Evolutionary conservation across 2,329 filamentous ascomycete genomes (phyloP).

Genomic region (Cladosporium sp.): DNA sequence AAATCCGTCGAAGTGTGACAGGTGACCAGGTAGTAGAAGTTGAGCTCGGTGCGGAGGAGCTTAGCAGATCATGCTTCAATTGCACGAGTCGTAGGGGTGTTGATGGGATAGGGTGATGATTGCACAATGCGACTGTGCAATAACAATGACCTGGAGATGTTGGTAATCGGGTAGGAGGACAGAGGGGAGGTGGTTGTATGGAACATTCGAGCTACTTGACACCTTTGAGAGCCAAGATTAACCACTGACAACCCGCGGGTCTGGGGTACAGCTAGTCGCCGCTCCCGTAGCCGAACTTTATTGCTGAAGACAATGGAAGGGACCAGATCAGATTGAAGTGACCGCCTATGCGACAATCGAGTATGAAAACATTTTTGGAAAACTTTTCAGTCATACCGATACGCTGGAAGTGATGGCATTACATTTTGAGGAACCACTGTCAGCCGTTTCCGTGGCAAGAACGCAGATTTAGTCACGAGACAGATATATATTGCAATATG

Average conservation of each 20-base stretch:
- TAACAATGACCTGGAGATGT: background rate
- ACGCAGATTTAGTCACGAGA: no score
- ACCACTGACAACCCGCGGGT: background rate
- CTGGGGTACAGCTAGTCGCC: conserved; percentile 2
- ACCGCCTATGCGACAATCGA: no score
- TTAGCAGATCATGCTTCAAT: conserved; percentile 10
- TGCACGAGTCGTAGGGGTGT: background rate
- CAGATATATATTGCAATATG: no score
- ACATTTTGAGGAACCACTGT: no score
- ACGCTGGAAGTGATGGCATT: no score
- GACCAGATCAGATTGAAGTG: background rate
- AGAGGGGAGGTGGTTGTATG: background rate
- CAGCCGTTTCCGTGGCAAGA: no score
- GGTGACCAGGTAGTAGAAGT: background rate
- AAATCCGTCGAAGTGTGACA: background rate
- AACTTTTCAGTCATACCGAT: no score
- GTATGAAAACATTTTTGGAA: no score
- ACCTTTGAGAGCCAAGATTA: conserved; percentile 2
- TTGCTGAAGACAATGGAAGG: background rate
- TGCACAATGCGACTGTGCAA: background rate
- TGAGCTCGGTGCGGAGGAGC: background rate
- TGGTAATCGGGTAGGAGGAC: background rate
- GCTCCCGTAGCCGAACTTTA: background rate
- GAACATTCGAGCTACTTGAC: conserved; percentile 7
- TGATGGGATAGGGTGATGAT: background rate